phyloP scores from a whole-genome alignment of 305 asterid species.

The Fraxinus baroniana region DNA sequence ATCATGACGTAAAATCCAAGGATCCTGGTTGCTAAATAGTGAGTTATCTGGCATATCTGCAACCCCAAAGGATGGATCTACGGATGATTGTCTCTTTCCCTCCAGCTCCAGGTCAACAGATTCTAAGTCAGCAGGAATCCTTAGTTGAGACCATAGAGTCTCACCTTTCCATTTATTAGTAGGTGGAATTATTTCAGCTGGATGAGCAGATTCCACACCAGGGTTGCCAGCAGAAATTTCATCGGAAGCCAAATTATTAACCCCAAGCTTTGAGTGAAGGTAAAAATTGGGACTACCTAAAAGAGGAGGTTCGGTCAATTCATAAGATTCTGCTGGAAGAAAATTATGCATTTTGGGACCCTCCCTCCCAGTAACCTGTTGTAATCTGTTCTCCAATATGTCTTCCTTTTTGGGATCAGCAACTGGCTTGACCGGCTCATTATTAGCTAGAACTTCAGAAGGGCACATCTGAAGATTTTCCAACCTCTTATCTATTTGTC shows the following conservation, averaged over 20 bases:
- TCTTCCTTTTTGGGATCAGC: slow-evolving; percentile 35
- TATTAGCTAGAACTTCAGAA: slow-evolving; percentile 39
- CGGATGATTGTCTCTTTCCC: slow-evolving; percentile 18
- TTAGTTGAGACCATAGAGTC: slow-evolving; percentile 37
- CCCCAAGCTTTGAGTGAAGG: slow-evolving; percentile 32
- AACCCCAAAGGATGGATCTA: slow-evolving; percentile 36
- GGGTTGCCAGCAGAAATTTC: slow-evolving; percentile 15
- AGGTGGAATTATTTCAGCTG: slow-evolving; percentile 35
- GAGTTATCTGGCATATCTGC: slow-evolving; percentile 44
- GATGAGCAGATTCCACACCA: slow-evolving; percentile 18
- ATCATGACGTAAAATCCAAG: slow-evolving; percentile 59
- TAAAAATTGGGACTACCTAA: slow-evolving; percentile 32
- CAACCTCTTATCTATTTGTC: slow-evolving; percentile 59
- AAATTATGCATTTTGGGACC: slow-evolving; percentile 22
- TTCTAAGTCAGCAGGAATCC: slow-evolving; percentile 40
- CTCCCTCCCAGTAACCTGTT: slow-evolving; percentile 8
- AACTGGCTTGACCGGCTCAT: slow-evolving; percentile 33
- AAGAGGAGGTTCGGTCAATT: slow-evolving; percentile 29
- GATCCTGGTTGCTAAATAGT: slow-evolving; percentile 56
- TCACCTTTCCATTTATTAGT: slow-evolving; percentile 44
- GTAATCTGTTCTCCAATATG: slow-evolving; percentile 26
- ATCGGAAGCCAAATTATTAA: slow-evolving; percentile 25
- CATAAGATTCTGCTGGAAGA: slow-evolving; percentile 34
- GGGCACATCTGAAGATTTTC: slow-evolving; percentile 55
- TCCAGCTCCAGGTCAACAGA: slow-evolving; percentile 23